phyloP scores from a whole-genome alignment of 306 rosid species.

The Pyrus communis region DNA sequence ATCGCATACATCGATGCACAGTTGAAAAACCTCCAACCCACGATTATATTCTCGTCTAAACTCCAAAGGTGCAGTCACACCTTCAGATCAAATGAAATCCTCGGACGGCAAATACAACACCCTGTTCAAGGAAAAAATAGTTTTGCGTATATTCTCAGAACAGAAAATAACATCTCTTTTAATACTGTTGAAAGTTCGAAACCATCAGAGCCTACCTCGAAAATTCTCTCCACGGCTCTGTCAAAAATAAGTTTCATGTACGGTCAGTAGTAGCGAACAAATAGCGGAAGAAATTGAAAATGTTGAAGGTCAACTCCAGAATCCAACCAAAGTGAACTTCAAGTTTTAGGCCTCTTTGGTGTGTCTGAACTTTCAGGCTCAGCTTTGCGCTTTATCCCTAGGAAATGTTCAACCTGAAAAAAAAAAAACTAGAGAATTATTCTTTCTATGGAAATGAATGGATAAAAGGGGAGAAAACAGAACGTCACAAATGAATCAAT shows the following conservation, averaged over 20 bases:
- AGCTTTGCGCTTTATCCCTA: slow-evolving; percentile 86
- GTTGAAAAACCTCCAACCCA: background rate
- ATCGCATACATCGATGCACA: too few species aligned
- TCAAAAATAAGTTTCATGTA: background rate
- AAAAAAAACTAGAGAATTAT: background rate
- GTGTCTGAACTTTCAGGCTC: slow-evolving; percentile 47
- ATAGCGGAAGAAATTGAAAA: background rate
- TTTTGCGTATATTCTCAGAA: background rate
- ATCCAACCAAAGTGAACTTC: slow-evolving; percentile 14
- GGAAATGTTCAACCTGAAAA: slow-evolving; percentile 82
- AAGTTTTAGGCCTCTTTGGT: slow-evolving; percentile 58
- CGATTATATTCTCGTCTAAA: background rate
- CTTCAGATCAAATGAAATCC: background rate
- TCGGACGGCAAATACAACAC: background rate
- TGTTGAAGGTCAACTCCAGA: slow-evolving; percentile 7
- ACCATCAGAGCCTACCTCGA: background rate
- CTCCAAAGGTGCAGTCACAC: background rate
- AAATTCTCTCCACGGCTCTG: background rate
- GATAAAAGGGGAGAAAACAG: background rate
- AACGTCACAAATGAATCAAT: background rate
- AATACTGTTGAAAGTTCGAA: background rate
- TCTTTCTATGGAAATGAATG: background rate
- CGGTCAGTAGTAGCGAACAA: background rate
- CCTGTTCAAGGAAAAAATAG: background rate
- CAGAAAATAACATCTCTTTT: background rate